These are phyloP conservation scores for Eucalyptus pauciflora DNA, from an alignment of 345 rosid genomes.

Conservation along the genomic window DNA sequence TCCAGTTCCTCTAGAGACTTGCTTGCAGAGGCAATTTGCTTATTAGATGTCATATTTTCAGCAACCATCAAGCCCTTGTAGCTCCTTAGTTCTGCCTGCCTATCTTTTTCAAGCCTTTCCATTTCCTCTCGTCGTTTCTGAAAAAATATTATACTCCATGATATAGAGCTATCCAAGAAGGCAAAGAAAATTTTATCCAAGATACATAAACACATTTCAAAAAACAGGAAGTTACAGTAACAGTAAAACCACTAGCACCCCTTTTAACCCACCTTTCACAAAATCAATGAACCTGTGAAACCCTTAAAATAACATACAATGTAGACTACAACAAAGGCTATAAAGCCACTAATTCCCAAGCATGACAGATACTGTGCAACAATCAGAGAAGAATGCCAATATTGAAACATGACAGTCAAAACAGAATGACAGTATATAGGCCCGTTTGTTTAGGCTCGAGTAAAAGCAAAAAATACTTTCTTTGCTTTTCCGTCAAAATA, in stretches of 20 bases:
- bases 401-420: neutral
- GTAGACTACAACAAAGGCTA: neutral
- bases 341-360: neutral
- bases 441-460: neutral
- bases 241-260: neutral
- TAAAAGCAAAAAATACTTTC: neutral
- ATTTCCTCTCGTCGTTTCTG: conserved; percentile 92
- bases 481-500: neutral
- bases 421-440: neutral
- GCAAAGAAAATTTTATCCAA: neutral
- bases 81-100: conserved; percentile 87
- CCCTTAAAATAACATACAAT: neutral
- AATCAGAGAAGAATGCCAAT: neutral
- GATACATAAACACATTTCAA: neutral
- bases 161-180: neutral
- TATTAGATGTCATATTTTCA: conserved; percentile 94
- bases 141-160: neutral
- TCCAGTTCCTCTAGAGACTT: conserved; percentile 92
- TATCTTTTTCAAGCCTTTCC: conserved; percentile 87
- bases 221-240: neutral
- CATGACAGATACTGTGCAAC: neutral
- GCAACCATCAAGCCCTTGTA: conserved; percentile 95
- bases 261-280: neutral
- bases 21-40: conserved; percentile 69
- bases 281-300: neutral